Base-by-base conservation (phyloP, 2,329 filamentous ascomycete species). In the Clonostachys sp. region DNA sequence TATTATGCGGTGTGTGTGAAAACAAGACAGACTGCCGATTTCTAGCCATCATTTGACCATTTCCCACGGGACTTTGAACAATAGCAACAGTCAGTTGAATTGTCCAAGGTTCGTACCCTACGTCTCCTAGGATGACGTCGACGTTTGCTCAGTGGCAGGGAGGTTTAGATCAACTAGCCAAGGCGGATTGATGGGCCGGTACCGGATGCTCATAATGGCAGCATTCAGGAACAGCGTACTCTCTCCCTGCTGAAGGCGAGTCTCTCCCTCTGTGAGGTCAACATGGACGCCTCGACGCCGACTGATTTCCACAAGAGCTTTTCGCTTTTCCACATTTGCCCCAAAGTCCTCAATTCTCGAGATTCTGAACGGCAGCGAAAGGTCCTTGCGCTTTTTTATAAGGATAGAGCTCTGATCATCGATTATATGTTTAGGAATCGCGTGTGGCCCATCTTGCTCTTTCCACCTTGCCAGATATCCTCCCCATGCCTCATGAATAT, bases 151-250 rank as follows among this genome's bases (percentile, higher is more conserved):
- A 9, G 24, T 30, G 24, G 24, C 9, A 30, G 53, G 57, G 35
- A 82, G 60, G 24, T 74, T 67, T 6, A 81, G 49, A 12, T 80
- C 71, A 6, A 83, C 59, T 3, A 82, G 16, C 76, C 77, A 84
- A 1, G 77, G 73, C 14, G 71, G 57, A 40, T 84, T 76, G 10
- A 61, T 54, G 12, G 69, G 65, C n/a, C 57, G 48, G 16, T 73
- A 68, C 7, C 61, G 50, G 3, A 65, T 55, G 5, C 74, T 67
- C 61, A 79, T 66, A 24, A 83, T 73, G 0, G 81, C 67, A 2
- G 79, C 80, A 57, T 84, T 85, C 10, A 85, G 65, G 55, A 84
- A 82, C 7, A 84, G 57, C 0, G 80, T 84, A 52, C 81, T 70
- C 40, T 64, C 58, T 1, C 73, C 74, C 8, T 41, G 44, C 33